phyloP scores from a whole-genome alignment of 345 rosid genomes.

The Aurinia saxatilis region DNA sequence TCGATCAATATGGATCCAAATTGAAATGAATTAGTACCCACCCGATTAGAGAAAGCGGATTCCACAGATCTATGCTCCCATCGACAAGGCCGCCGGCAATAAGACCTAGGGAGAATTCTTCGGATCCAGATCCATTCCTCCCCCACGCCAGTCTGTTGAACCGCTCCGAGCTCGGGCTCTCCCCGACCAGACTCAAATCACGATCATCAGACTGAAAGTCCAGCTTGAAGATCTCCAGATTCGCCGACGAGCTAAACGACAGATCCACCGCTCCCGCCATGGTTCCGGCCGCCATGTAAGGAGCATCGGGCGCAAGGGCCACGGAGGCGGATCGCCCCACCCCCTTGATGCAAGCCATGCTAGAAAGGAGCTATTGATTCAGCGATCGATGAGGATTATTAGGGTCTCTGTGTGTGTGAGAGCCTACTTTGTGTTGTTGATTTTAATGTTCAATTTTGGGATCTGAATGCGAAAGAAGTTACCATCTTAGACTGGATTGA shows the following conservation, averaged over 20 bases:
- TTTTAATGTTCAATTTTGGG: conserved; percentile 9
- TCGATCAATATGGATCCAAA: background rate
- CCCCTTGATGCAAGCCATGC: conserved; percentile 88
- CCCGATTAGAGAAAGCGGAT: conserved; percentile 74
- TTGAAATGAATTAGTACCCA: conserved; percentile 39
- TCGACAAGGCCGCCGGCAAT: conserved; percentile 97
- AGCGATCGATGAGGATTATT: background rate
- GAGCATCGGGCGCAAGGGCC: conserved; percentile 90
- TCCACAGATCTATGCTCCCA: conserved; percentile 86
- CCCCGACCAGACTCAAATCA: conserved; percentile 70
- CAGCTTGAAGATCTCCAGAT: conserved; percentile 91
- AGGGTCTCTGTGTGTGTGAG: background rate
- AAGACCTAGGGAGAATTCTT: conserved; percentile 67
- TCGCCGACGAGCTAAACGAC: conserved; percentile 89
- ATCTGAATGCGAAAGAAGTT: conserved; percentile 23
- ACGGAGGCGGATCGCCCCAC: conserved; percentile 92
- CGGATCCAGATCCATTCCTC: conserved; percentile 75
- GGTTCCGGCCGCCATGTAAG: conserved; percentile 98
- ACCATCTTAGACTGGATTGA: background rate
- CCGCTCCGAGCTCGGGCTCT: conserved; percentile 83
- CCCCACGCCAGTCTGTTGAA: conserved; percentile 97
- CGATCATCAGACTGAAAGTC: conserved; percentile 92
- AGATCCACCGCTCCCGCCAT: conserved; percentile 99
- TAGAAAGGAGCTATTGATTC: background rate
- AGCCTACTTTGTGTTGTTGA: no score